Evolutionary conservation across 2,329 filamentous ascomycete species (phyloP), one percentile per base, ranked within the genome.

Genomic region (Epichloe brachyelytri): DNA sequence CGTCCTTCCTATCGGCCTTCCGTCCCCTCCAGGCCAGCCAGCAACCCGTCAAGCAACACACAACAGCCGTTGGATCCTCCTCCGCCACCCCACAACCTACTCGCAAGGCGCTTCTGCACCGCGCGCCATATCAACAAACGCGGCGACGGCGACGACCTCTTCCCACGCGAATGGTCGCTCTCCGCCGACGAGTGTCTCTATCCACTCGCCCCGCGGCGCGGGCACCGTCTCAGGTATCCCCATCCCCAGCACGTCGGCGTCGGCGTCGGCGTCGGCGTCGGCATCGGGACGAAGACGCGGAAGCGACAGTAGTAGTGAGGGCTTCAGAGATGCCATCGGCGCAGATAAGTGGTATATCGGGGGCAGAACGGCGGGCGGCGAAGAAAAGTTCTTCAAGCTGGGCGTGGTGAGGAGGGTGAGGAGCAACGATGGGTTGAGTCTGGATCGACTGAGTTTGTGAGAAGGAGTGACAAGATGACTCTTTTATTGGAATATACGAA

Each of bases 301-400:
- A 26, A 88, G 83, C 58, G 85, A 89, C 58, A 87, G 82, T 65
- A 85, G 79, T 55, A 82, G 77, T 49, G 86, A 89, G 60, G 86
- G 85, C 2, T 89, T 89, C 64, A 73, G 84, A 49, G 85, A 89
- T 54, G 82, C 82, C 37, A 66, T 81, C 46, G 84, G 83, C 2
- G 77, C 79, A 1, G 86, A 90, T 57, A 88, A 86, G 68, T 88
- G 85, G 83, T 90, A 89, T 61, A 86, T 90, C 50, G 86, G 86
- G 20, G 86, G 86, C 6, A 72, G 84, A 61, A 89, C 85, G 30
- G 84, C 85, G 1, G 76, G 70, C 1, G 86, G 86, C n/a, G 86
- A 90, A 61, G 86, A 90, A 64, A 79, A 79, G 60, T 89, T 88
- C 69, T 90, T 89, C 66, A 88, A 88, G 69, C 70, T 90, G 43